Evolutionary conservation across 139 green algal species (phyloP).

Genomic region (Closterium sp.): DNA sequence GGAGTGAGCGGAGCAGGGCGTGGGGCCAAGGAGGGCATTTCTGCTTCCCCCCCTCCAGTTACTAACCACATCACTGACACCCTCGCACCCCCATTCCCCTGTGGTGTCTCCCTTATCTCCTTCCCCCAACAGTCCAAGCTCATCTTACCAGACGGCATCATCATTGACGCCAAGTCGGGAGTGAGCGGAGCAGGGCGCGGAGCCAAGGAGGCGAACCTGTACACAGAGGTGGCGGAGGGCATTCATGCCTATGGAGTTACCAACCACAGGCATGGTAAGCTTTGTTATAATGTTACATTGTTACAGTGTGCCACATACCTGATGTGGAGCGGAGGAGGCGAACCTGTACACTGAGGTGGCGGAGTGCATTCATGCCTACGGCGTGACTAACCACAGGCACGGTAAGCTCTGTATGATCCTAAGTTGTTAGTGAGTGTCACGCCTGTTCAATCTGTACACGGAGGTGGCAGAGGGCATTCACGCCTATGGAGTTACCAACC

Average conservation of each 20-base stretch:
- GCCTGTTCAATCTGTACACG: conserved; percentile 71
- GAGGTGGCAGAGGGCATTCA: conserved; percentile 86
- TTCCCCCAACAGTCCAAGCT: conserved; percentile 48
- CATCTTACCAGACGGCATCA: conserved; percentile 86
- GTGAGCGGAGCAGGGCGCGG: conserved; percentile 83
- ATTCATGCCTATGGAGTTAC: conserved; percentile 82
- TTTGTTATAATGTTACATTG: too few relatives aligned
- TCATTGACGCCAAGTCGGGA: conserved; percentile 95
- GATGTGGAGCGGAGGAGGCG: too few relatives aligned
- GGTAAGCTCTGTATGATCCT: too few relatives aligned
- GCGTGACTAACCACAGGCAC: too few relatives aligned
- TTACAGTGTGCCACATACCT: too few relatives aligned
- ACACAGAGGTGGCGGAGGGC: conserved; percentile 83
- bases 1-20: conserved; percentile 83
- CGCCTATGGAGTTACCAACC: conserved; percentile 75
- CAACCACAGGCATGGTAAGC: conserved; percentile 54
- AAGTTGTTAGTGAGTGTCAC: conserved; percentile 81
- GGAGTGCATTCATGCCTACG: too few relatives aligned
- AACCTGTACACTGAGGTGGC: too few relatives aligned
- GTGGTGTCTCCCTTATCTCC: too few relatives aligned
- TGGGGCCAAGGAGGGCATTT: conserved; percentile 66
- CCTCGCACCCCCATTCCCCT: not conserved
- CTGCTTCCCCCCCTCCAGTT: too few relatives aligned
- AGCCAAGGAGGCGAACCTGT: conserved; percentile 72
- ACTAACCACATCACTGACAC: too few relatives aligned